Percentiles rank a stretch among this genome's conserved stretches.
Evolutionary conservation across 139 green algal genomes (phyloP).

Genomic region (Pseudopediastrum boryanum): DNA sequence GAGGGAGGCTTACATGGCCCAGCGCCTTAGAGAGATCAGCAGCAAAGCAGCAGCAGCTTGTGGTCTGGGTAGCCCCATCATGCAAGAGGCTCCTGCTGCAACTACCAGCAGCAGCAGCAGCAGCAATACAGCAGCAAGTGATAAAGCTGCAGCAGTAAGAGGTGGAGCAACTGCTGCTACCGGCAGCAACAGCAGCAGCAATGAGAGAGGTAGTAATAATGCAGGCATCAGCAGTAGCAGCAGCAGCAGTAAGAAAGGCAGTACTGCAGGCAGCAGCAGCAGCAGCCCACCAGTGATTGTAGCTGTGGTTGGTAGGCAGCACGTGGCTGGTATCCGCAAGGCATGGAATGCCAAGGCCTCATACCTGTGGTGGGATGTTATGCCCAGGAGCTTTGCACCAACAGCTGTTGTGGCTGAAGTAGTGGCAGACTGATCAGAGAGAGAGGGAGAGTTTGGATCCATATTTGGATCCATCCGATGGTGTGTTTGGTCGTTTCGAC

Average conservation of each 20-base stretch:
- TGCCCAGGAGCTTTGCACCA: conserved; percentile 16
- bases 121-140: not conserved
- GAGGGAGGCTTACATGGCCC: no score
- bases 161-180: not conserved
- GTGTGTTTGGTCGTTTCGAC: no score
- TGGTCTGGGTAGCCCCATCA: no score
- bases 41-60: no score
- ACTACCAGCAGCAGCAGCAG: not conserved
- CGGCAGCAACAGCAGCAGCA: conserved; percentile 1
- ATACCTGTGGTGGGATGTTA: not conserved
- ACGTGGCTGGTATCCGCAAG: not conserved
- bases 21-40: no score
- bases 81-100: no score
- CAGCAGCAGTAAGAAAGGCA: not conserved
- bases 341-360: not conserved
- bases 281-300: conserved; percentile 4
- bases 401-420: no score
- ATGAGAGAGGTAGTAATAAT: not conserved
- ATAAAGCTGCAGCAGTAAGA: not conserved
- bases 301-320: conserved; percentile 23
- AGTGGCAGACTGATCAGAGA: no score
- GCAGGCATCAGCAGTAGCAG: not conserved
- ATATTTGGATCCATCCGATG: no score
- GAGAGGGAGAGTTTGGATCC: no score
- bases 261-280: not conserved